phyloP scores from a whole-genome alignment of 768 basidiomycete genomes.

The Tricholoma hemisulphureum region DNA sequence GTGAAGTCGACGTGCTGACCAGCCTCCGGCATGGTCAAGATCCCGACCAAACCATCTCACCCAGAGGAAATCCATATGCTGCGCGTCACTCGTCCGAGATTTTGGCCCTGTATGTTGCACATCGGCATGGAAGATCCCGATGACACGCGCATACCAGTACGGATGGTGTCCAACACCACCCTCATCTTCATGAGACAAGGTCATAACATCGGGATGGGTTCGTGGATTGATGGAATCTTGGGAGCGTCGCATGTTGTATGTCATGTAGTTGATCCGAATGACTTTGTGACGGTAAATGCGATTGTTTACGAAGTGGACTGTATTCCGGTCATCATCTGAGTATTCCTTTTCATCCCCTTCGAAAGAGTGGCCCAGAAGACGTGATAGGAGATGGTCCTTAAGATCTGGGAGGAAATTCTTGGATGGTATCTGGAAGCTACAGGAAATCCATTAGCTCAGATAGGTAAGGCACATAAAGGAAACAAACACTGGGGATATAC shows the following conservation, averaged over 20 bases:
- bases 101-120: conserved; percentile 12
- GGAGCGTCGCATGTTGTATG: conserved; percentile 37
- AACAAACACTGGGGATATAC: conserved; percentile 36
- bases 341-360: conserved; percentile 11
- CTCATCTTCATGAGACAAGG: conserved; percentile 23
- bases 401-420: conserved; percentile 29
- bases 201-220: conserved; percentile 34
- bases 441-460: background rate
- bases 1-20: conserved; percentile 9
- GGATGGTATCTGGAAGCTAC: conserved; percentile 22
- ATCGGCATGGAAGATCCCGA: conserved; percentile 31
- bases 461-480: background rate
- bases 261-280: conserved; percentile 37
- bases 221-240: conserved; percentile 39
- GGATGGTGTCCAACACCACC: conserved; percentile 20
- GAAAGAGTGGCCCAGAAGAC: conserved; percentile 3
- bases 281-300: conserved; percentile 21
- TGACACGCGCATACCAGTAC: conserved; percentile 30
- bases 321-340: conserved; percentile 7
- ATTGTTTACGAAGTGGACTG: conserved; percentile 18
- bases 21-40: conserved; percentile 8
- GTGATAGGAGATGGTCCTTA: conserved; percentile 22
- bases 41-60: too few relatives aligned
- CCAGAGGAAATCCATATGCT: conserved; percentile 26
- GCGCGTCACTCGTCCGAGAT: background rate